Percentiles rank a stretch among this genome's conserved stretches.
Conservation (phyloP, 1,284 basidiomycete genomes). For the Austroboletus niveus region DNA sequence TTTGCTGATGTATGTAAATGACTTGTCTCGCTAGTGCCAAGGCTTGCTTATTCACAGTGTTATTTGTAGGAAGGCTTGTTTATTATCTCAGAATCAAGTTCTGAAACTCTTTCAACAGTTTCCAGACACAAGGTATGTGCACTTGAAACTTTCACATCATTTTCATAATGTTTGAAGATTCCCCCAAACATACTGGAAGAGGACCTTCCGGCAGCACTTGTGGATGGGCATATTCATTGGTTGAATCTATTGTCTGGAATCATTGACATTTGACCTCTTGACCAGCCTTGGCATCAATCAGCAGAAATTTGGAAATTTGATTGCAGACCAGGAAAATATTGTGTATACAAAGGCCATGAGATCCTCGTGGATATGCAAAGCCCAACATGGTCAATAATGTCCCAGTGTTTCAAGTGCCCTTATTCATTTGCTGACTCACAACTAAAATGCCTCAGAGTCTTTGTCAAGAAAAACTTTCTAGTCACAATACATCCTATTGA, state of each 20-base stretch:
- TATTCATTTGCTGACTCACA: background rate
- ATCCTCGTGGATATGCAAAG: constrained; percentile 30
- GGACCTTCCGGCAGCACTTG: constrained; percentile 37
- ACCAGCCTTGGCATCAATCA: constrained; percentile 16
- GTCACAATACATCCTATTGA: constrained; percentile 8
- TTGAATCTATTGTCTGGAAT: constrained; percentile 23
- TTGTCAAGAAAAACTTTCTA: constrained; percentile 23
- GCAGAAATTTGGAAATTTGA: constrained; percentile 7
- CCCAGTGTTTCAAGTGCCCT: constrained; percentile 14
- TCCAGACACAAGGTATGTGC: background rate
- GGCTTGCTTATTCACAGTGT: background rate
- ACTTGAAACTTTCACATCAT: background rate
- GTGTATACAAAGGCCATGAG: constrained; percentile 8
- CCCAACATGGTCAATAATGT: constrained; percentile 28
- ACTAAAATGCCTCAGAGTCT: background rate
- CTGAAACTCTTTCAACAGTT: background rate
- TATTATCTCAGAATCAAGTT: background rate
- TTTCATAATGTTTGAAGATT: background rate
- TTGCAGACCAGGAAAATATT: constrained; percentile 1
- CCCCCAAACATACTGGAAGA: background rate
- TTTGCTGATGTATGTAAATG: constrained; percentile 26
- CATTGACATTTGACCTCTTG: constrained; percentile 37
- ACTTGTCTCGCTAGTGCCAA: too few relatives aligned
- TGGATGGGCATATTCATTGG: constrained; percentile 38
- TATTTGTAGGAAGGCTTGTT: too few relatives aligned